Evolutionary conservation across 495 filamentous ascomycete genomes (phyloP), one percentile per base, ranked within the genome.

Genomic region (Penicillium bialowiezense): DNA sequence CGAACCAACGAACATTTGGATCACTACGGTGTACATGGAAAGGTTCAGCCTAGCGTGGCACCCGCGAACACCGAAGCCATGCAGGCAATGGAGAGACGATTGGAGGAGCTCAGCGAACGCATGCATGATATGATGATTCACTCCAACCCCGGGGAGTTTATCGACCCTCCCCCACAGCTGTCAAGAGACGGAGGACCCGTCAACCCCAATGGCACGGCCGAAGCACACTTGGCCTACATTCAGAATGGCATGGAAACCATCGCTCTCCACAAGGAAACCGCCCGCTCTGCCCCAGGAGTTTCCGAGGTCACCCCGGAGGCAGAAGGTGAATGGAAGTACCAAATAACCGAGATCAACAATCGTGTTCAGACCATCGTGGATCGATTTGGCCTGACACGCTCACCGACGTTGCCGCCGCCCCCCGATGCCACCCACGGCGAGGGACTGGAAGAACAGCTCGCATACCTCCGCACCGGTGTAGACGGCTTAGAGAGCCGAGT

Each of bases 51-150:
- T 31, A 53, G 48, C 54, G 53, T 42, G 32, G 47, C 42, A 55
- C 61, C 38, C 53, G 26, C 54, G 36, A 48, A 43, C 13, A 32
- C 69, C 10, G 59, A 71, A 20, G 69, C 70, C 9, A 63, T 78
- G 50, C 70, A 85, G 14, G 80, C 82, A 12, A 85, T 84, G 13
- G 86, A 90, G 55, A 73, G 71, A 45, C 84, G 80, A 52, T 61
- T 97, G 40, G 87, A 88, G 62, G 75, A 75, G n/a, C 64, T 95
- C 33, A 95, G 89, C 57, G 72, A 70, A 41, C 82, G 78, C 42
- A 64, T 96, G 17, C 74, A 83, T 50, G 79, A 88, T 17, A 73
- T 88, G 40, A 78, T 93, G 53, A 60, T 84, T 17, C 76, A 80
- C 44, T 75, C 79, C 12, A 84, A 80, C 47, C 78, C 81, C 0